phyloP scores from a whole-genome alignment of 768 basidiomycete species.

The Termitomyces sp. region DNA sequence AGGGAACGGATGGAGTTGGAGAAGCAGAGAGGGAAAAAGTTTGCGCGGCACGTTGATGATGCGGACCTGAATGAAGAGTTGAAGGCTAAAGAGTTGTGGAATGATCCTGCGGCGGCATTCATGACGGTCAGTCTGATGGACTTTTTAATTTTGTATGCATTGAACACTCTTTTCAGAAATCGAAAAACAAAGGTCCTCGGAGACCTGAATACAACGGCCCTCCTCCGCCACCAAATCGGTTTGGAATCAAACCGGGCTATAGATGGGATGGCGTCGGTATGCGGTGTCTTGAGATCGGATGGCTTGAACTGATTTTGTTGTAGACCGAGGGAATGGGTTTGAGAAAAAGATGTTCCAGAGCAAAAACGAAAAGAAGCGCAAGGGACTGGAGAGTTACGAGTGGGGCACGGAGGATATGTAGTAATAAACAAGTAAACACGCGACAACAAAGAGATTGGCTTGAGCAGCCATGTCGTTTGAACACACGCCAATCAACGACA shows the following conservation, averaged over 20 bases:
- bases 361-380: slow-evolving; percentile 69
- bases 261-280: slow-evolving; percentile 98
- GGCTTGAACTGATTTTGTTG: background rate
- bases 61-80: slow-evolving; percentile 78
- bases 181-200: slow-evolving; percentile 64
- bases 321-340: slow-evolving; percentile 90
- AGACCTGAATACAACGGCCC: slow-evolving; percentile 86
- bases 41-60: slow-evolving; percentile 82
- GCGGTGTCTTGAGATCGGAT: slow-evolving; percentile 16
- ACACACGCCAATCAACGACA: slow-evolving; percentile 78
- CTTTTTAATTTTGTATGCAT: background rate
- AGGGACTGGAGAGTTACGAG: slow-evolving; percentile 64
- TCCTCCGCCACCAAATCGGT: slow-evolving; percentile 89
- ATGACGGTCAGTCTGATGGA: slow-evolving; percentile 57
- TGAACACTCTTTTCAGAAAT: no score
- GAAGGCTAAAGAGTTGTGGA: slow-evolving; percentile 82
- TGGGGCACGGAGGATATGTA: slow-evolving; percentile 97
- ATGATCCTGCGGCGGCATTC: slow-evolving; percentile 97
- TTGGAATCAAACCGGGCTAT: slow-evolving; percentile 91
- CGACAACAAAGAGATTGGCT: slow-evolving; percentile 9
- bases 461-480: slow-evolving; percentile 77
- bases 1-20: slow-evolving; percentile 59
- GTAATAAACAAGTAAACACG: slow-evolving; percentile 15
- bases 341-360: slow-evolving; percentile 90
- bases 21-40: slow-evolving; percentile 55